Percentiles rank a stretch among this genome's conserved stretches.
Conservation (phyloP, 2,329 filamentous ascomycete genomes). For the Pseudocercospora pini-densiflorae region DNA sequence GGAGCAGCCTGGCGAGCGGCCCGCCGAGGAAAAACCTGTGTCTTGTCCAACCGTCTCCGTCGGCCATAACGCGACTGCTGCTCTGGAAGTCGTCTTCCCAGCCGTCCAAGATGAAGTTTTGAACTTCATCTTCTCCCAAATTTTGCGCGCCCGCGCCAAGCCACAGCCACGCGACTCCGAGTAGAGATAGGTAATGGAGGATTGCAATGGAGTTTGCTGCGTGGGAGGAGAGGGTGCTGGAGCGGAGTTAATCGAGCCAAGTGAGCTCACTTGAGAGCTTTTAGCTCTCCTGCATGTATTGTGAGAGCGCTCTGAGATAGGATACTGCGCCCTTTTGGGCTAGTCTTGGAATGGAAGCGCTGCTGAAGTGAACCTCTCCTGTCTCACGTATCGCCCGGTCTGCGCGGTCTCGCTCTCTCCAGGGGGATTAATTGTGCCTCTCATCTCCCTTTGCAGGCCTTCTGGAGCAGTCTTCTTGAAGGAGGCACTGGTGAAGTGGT, state of each 20-base stretch:
- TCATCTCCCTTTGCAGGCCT: no score
- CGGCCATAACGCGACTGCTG: slow-evolving; percentile 20
- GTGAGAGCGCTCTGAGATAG: not conserved
- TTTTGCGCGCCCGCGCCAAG: slow-evolving; percentile 3
- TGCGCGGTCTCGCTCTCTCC: not conserved
- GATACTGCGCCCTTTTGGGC: slow-evolving; percentile 4
- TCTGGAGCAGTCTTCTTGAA: no score
- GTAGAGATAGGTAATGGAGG: not conserved
- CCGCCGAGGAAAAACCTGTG: slow-evolving; percentile 10
- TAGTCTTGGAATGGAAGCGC: not conserved
- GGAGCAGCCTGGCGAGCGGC: not conserved
- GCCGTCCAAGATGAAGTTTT: slow-evolving; percentile 26
- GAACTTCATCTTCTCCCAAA: slow-evolving; percentile 20
- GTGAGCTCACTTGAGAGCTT: not conserved
- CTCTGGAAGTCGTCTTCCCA: slow-evolving; percentile 27
- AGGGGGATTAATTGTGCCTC: no score
- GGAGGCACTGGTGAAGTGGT: no score
- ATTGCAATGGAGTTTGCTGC: not conserved
- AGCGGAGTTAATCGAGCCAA: not conserved
- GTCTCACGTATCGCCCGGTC: not conserved
- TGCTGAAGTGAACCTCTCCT: not conserved
- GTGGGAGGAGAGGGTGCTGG: not conserved
- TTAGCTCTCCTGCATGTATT: not conserved
- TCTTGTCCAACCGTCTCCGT: slow-evolving; percentile 25
- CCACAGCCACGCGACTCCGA: not conserved